These are phyloP conservation scores for Immersiporthe knoxdaviesiana DNA, from an alignment of 2,329 filamentous ascomycete genomes.

Conservation along the genomic window DNA sequence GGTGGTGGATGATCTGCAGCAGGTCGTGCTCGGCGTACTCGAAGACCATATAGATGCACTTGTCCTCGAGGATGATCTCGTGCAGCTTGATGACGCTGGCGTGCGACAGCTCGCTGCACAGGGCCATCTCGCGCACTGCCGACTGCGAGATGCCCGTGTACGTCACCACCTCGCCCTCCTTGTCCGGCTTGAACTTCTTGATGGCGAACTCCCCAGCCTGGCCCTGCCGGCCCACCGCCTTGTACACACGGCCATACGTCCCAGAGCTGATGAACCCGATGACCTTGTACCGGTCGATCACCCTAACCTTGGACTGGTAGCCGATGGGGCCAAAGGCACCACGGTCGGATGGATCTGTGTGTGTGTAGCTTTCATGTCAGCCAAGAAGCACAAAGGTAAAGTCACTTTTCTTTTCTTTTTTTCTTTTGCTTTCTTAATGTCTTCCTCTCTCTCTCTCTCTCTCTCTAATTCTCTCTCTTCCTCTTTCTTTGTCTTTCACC, in stretches of 20 bases:
- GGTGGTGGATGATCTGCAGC: constrained; percentile 96
- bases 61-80: constrained; percentile 97
- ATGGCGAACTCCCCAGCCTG: constrained; percentile 88
- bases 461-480: background rate
- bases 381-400: background rate
- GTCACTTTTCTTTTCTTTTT: no score
- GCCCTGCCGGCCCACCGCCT: constrained; percentile 78
- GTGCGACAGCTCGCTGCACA: constrained; percentile 90
- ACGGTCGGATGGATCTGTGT: constrained; percentile 59
- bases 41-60: constrained; percentile 99
- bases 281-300: constrained; percentile 92
- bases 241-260: constrained; percentile 98
- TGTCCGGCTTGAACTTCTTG: constrained; percentile 99
- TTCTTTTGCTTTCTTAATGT: no score
- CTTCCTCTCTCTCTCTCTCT: no score
- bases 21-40: constrained; percentile 98
- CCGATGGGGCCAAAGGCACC: constrained; percentile 46
- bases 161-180: constrained; percentile 90
- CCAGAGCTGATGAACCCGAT: constrained; percentile 98
- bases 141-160: constrained; percentile 99
- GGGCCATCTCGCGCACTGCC: constrained; percentile 93
- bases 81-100: constrained; percentile 87
- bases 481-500: no score
- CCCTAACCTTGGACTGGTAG: constrained; percentile 79
- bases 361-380: constrained; percentile 41